Base-by-base conservation (phyloP, 1,284 basidiomycete species). In the Ganoderma resinaceum region DNA sequence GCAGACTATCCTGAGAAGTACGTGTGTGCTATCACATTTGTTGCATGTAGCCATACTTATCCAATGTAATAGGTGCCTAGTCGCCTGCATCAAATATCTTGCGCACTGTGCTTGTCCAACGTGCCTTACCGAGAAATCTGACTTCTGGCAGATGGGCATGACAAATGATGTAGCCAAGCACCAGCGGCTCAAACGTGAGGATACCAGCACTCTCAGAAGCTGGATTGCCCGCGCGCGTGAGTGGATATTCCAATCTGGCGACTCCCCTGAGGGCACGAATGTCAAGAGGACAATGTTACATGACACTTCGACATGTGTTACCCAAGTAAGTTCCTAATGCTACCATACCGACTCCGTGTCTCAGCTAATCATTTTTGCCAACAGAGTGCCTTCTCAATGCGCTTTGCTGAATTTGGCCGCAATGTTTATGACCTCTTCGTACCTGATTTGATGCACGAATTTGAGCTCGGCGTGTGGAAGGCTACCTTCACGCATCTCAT, bases 401-500 rank as follows among this genome's bases (percentile, higher is more conserved):
- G 60, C 4, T 64, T 64, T 16, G 64, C 66, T 0, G 23, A 58
- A 0, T 67, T 76, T 7, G 78, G 77, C 0, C 78, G 80, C 40
- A 72, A 82, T 33, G 66, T 77, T 2, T 80, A 76, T 59, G 62
- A 14, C 0, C 70, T 81, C 60, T 73, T 83, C 0, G 75, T 78
- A 0, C 73, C 78, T 1, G 82, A 84, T 66, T 20, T 81, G 6
- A 58, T 84, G 70, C 82, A 84, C 65, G 79, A 84, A 63, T 73
- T 80, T 49, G 80, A 83, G 63, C 70, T 82, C 0, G 82, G 82
- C 2, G 74, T 79, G 0, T 84, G 82, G 80, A 71, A 71, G 42
- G 35, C 52, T 31, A 62, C 62, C 6, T 26, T 70, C 7, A 69
- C 58, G 1, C 67, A 71, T 26, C 55, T 71, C 6, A 49, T 71